Conservation (phyloP, 1,139 yeast genomes). For the Candida sp. region DNA sequence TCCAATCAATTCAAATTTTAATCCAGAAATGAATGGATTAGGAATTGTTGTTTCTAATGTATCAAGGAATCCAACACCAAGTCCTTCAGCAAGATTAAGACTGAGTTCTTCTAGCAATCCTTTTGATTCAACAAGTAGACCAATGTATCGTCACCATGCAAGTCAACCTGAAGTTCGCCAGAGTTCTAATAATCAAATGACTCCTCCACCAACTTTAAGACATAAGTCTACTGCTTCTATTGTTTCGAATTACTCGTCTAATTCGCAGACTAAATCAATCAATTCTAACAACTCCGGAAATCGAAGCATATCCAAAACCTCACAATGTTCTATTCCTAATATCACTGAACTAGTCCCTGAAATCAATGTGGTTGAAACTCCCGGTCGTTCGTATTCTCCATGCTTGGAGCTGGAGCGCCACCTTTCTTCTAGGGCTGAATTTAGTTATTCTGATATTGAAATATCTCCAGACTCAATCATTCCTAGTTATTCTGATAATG, state of each 20-base stretch:
- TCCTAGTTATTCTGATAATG: neutral
- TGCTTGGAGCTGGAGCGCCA: conserved; percentile 19
- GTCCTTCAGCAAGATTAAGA: conserved; percentile 1
- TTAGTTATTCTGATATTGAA: conserved; percentile 12
- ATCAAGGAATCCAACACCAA: neutral
- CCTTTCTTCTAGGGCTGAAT: conserved; percentile 27
- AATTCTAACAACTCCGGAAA: conserved; percentile 24
- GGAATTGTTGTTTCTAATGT: conserved; percentile 25
- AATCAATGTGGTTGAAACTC: neutral
- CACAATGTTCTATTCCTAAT: neutral
- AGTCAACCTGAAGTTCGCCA: neutral
- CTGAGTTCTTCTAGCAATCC: conserved; percentile 3
- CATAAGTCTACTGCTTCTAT: conserved; percentile 10
- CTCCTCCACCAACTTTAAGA: neutral
- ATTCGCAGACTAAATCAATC: conserved; percentile 20
- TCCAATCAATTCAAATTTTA: conserved; percentile 18
- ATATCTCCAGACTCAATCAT: conserved; percentile 4
- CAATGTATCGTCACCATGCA: conserved; percentile 10
- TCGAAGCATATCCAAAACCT: conserved; percentile 18
- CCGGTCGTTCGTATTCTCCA: conserved; percentile 1
- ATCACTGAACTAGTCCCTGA: conserved; percentile 5
- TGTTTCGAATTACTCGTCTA: conserved; percentile 16
- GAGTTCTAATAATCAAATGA: neutral
- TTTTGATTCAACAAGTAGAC: conserved; percentile 3
- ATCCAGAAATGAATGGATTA: conserved; percentile 26